Evolutionary conservation across 805 yeast genomes (phyloP).

Genomic region (Metschnikowia proteae): DNA sequence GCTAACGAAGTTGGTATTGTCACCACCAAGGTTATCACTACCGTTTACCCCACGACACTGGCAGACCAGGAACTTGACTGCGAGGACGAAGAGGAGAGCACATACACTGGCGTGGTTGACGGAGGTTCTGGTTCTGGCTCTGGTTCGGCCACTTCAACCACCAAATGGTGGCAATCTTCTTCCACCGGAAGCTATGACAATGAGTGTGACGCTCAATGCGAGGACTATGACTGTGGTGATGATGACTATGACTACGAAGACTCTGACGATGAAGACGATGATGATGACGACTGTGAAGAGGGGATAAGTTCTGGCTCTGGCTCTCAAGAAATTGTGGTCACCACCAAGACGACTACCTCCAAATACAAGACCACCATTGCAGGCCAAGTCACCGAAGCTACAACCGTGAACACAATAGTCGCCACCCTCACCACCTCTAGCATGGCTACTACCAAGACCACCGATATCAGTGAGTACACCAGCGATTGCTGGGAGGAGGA

Average conservation of each 20-base stretch:
- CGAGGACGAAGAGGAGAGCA: slow-evolving; percentile 11
- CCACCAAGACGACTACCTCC: slow-evolving; percentile 12
- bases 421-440: slow-evolving; percentile 12
- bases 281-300: slow-evolving; percentile 8
- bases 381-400: slow-evolving; percentile 11
- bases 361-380: slow-evolving; percentile 14
- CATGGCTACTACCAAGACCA: slow-evolving; percentile 4
- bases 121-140: slow-evolving; percentile 6
- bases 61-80: slow-evolving; percentile 12
- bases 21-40: slow-evolving; percentile 12
- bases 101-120: slow-evolving; percentile 7
- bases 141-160: slow-evolving; percentile 7
- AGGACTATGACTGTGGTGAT: slow-evolving; percentile 17
- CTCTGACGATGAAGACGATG: slow-evolving; percentile 14
- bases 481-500: slow-evolving; percentile 16
- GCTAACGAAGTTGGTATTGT: slow-evolving; percentile 11
- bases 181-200: slow-evolving; percentile 12
- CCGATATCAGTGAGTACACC: slow-evolving; percentile 9
- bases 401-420: slow-evolving; percentile 9
- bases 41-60: slow-evolving; percentile 12
- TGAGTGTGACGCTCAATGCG: slow-evolving; percentile 16
- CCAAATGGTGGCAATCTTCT: slow-evolving; percentile 15
- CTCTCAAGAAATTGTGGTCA: slow-evolving; percentile 7
- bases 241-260: slow-evolving; percentile 18
- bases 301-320: slow-evolving; percentile 6